Evolutionary conservation across 2,329 filamentous ascomycete genomes (phyloP).

Genomic region (Diaporthe longicolla): DNA sequence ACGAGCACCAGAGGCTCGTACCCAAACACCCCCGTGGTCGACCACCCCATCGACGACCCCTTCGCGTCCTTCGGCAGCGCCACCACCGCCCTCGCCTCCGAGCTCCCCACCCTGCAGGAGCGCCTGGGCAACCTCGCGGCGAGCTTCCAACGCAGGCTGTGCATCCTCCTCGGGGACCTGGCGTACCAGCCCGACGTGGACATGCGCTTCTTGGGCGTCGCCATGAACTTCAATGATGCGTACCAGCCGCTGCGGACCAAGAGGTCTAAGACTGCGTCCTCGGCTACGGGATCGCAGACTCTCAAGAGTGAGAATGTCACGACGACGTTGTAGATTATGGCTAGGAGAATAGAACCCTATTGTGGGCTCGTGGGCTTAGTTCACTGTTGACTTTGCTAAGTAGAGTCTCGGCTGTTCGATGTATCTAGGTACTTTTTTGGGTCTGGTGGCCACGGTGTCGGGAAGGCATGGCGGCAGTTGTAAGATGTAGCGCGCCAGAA

Average conservation of each 20-base stretch:
- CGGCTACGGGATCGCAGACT: constrained; percentile 34
- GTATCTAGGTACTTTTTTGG: neutral
- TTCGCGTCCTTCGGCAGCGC: constrained; percentile 66
- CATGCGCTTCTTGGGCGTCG: constrained; percentile 93
- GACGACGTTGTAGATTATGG: constrained; percentile 17
- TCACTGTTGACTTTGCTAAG: too few species aligned
- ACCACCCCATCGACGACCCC: constrained; percentile 43
- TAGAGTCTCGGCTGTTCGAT: neutral
- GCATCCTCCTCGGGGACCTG: constrained; percentile 88
- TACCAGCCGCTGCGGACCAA: constrained; percentile 79
- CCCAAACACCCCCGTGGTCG: constrained; percentile 40
- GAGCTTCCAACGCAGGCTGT: constrained; percentile 84
- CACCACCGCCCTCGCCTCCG: constrained; percentile 70
- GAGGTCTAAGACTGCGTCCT: constrained; percentile 42
- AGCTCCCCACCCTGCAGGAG: constrained; percentile 81
- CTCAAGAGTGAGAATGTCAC: constrained; percentile 32
- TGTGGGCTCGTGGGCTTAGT: neutral
- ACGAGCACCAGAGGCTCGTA: constrained; percentile 49
- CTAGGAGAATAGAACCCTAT: neutral
- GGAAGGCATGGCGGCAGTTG: neutral
- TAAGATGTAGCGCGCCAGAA: neutral
- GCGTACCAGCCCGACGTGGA: constrained; percentile 95
- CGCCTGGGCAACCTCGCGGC: constrained; percentile 79
- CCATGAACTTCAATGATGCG: constrained; percentile 99
- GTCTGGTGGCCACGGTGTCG: neutral